Conservation (phyloP, 129 eudicot genomes). For the Flaveria linearis region DNA sequence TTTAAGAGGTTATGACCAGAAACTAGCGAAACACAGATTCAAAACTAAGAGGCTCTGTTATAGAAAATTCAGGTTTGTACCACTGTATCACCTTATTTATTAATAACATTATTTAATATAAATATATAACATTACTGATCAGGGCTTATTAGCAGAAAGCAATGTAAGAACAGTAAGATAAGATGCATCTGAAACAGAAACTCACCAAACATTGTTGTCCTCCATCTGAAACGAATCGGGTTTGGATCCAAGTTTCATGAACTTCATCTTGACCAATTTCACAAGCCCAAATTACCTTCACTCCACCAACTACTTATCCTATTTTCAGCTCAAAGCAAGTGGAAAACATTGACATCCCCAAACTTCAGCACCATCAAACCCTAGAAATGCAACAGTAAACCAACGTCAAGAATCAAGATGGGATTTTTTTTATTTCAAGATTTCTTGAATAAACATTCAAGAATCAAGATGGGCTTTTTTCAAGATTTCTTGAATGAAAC, state of each 20-base stretch:
- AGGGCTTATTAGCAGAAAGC: background rate
- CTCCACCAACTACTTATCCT: slow-evolving; percentile 14
- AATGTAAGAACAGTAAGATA: slow-evolving; percentile 4
- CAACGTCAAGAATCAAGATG: slow-evolving; percentile 30
- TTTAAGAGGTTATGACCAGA: too few relatives aligned
- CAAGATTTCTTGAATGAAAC: slow-evolving; percentile 19
- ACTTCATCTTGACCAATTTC: slow-evolving; percentile 70
- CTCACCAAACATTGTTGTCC: slow-evolving; percentile 75
- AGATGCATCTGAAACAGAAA: slow-evolving; percentile 30
- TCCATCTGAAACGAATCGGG: slow-evolving; percentile 88
- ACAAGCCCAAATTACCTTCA: slow-evolving; percentile 22
- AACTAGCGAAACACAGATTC: too few relatives aligned
- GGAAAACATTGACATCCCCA: slow-evolving; percentile 31
- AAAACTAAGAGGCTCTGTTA: too few relatives aligned
- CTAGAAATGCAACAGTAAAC: slow-evolving; percentile 39
- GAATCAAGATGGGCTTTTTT: slow-evolving; percentile 27
- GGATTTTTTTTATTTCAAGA: slow-evolving; percentile 21
- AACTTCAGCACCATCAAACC: slow-evolving; percentile 27
- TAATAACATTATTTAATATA: too few relatives aligned
- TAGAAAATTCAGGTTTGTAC: too few relatives aligned
- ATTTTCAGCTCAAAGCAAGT: slow-evolving; percentile 42
- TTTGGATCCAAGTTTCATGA: slow-evolving; percentile 99
- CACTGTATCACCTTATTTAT: too few relatives aligned
- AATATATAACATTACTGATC: background rate
- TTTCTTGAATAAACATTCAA: slow-evolving; percentile 31